These are phyloP conservation scores for Kappamyces sp. DNA, from an alignment of 192 early-diverging fungal genomes.

Conservation along the genomic window DNA sequence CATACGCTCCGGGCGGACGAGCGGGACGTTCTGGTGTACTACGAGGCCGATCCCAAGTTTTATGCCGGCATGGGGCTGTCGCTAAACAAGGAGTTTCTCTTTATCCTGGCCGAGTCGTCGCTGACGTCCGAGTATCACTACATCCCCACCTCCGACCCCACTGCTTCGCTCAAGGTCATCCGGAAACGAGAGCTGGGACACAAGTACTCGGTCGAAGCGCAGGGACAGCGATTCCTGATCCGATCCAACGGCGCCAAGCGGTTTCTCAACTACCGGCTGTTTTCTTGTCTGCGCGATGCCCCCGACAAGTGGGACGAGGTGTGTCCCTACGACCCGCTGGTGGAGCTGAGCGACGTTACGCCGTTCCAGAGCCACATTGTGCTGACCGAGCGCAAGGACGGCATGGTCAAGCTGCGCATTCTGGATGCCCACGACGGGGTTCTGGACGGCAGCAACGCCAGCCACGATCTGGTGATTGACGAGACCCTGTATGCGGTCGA, in stretches of 20 bases:
- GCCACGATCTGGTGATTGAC: background rate
- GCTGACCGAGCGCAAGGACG: background rate
- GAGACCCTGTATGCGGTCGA: too few species aligned
- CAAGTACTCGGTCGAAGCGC: constrained; percentile 38
- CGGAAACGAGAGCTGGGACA: constrained; percentile 25
- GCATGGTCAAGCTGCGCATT: background rate
- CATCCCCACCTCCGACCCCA: background rate
- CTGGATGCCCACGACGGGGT: background rate
- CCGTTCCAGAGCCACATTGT: constrained; percentile 24
- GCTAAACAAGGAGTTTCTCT: background rate
- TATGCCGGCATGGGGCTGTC: too few species aligned
- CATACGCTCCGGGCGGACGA: constrained; percentile 10
- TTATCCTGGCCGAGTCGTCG: background rate
- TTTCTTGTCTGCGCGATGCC: constrained; percentile 17
- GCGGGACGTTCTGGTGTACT: too few species aligned
- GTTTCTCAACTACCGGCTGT: constrained; percentile 37
- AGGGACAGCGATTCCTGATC: constrained; percentile 36
- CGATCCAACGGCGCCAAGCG: constrained; percentile 36
- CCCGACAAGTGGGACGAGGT: constrained; percentile 29
- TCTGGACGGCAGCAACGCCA: background rate
- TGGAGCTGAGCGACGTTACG: constrained; percentile 13
- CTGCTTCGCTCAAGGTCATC: constrained; percentile 23
- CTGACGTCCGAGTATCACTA: background rate
- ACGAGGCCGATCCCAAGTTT: too few species aligned
- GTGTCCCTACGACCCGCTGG: constrained; percentile 38